Conservation (phyloP, 2,329 filamentous ascomycete genomes). For the Epichloe aotearoae region DNA sequence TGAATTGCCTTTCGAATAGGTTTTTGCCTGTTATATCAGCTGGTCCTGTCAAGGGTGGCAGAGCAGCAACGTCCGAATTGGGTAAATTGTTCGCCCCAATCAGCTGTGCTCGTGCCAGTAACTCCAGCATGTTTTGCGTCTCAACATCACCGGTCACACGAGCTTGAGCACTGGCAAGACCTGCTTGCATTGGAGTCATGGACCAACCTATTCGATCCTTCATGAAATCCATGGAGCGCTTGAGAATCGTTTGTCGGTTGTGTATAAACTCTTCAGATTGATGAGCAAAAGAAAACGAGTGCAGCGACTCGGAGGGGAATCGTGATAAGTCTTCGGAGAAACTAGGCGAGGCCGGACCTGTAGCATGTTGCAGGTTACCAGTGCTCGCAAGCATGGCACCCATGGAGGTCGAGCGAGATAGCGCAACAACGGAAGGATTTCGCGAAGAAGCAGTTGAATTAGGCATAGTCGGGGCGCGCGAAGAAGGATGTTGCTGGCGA, state of each 20-base stretch:
- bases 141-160: slow-evolving; percentile 72
- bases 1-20: slow-evolving; percentile 74
- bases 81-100: slow-evolving; percentile 54
- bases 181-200: slow-evolving; percentile 49
- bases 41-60: slow-evolving; percentile 65
- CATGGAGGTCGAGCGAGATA: slow-evolving; percentile 60
- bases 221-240: slow-evolving; percentile 93
- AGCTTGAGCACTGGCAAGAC: slow-evolving; percentile 71
- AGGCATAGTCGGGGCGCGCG: slow-evolving; percentile 51
- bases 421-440: slow-evolving; percentile 39
- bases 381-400: slow-evolving; percentile 49
- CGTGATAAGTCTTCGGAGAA: slow-evolving; percentile 81
- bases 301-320: slow-evolving; percentile 89
- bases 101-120: slow-evolving; percentile 69
- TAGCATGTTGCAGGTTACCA: slow-evolving; percentile 38
- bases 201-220: slow-evolving; percentile 80
- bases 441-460: slow-evolving; percentile 49
- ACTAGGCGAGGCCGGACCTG: slow-evolving; percentile 58
- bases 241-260: slow-evolving; percentile 83
- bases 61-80: slow-evolving; percentile 27
- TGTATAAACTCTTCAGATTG: slow-evolving; percentile 88
- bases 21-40: slow-evolving; percentile 61
- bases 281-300: slow-evolving; percentile 96
- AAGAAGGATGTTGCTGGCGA: slow-evolving; percentile 61
- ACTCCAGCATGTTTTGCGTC: slow-evolving; percentile 79